A percentile compares a stretch with the other conserved stretches of the same genome.
phyloP scores from a whole-genome alignment of 306 rosid species.

The Dryas octopetala region DNA sequence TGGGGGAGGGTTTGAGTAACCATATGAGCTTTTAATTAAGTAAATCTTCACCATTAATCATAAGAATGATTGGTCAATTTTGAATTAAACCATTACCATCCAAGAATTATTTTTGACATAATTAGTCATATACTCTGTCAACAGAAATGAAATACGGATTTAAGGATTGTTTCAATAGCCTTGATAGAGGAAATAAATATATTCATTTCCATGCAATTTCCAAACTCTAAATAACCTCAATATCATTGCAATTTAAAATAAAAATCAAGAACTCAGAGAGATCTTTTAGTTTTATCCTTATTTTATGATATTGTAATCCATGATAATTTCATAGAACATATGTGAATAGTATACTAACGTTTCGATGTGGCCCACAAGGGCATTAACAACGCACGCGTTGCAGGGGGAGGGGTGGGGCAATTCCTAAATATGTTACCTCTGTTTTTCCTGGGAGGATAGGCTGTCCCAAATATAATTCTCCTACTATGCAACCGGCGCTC shows the following conservation, averaged over 20 bases:
- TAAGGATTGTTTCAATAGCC: background rate
- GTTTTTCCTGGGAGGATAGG: constrained; percentile 97
- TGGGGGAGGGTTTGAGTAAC: background rate
- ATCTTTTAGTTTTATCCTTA: background rate
- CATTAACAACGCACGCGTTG: constrained; percentile 11
- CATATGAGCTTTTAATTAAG: background rate
- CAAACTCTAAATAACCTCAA: background rate
- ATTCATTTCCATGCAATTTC: background rate
- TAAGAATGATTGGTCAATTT: background rate
- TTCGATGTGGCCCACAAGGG: constrained; percentile 1
- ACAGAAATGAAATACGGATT: background rate
- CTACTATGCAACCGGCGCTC: constrained; percentile 95
- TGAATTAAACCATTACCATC: background rate
- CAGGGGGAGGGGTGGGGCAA: background rate
- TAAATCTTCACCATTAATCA: background rate
- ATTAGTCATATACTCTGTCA: background rate
- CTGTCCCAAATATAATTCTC: constrained; percentile 80
- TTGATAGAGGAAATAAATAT: background rate
- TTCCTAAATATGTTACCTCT: constrained; percentile 54
- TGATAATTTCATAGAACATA: background rate
- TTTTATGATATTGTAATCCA: background rate
- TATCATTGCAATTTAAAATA: background rate
- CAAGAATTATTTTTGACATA: background rate
- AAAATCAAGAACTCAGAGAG: background rate
- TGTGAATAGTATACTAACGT: background rate